Conservation (phyloP, 176 grass and related monocot species). For the Musa itinerans region DNA sequence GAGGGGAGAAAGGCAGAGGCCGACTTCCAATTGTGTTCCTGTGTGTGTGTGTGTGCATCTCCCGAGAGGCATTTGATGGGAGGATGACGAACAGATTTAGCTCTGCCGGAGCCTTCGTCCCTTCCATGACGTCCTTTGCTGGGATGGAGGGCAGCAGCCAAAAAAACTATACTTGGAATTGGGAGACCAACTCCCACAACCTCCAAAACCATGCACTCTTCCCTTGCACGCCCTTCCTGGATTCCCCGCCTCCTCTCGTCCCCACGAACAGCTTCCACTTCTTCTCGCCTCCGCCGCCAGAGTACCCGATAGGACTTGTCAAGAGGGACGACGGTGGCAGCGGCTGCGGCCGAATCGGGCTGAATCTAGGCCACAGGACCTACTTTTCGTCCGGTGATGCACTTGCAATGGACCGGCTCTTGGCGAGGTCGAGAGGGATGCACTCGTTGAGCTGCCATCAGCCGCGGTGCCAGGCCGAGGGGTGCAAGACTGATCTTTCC, state of each 20-base stretch:
- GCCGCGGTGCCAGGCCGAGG: constrained; percentile 77
- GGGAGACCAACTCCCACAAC: constrained; percentile 22
- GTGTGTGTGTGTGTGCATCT: no score
- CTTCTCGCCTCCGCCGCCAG: neutral
- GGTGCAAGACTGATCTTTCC: constrained; percentile 75
- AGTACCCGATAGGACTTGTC: constrained; percentile 45
- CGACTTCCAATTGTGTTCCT: no score
- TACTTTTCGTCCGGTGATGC: constrained; percentile 77
- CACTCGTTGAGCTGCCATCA: constrained; percentile 39
- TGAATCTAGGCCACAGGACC: constrained; percentile 71
- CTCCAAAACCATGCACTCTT: constrained; percentile 28
- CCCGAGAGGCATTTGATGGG: neutral
- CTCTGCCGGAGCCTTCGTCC: neutral
- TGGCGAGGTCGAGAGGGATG: constrained; percentile 26
- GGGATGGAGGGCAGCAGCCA: neutral
- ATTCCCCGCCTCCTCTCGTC: constrained; percentile 34
- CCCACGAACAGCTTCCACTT: neutral
- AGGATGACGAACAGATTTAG: constrained; percentile 14
- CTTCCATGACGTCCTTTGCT: constrained; percentile 19
- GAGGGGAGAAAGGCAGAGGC: no score
- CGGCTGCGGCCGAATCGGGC: constrained; percentile 41
- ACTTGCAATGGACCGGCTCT: constrained; percentile 45
- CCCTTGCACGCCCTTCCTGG: constrained; percentile 31
- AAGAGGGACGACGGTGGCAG: constrained; percentile 43
- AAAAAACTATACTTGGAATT: neutral